Base-by-base conservation (phyloP, 768 basidiomycete genomes). In the Russula abietina region DNA sequence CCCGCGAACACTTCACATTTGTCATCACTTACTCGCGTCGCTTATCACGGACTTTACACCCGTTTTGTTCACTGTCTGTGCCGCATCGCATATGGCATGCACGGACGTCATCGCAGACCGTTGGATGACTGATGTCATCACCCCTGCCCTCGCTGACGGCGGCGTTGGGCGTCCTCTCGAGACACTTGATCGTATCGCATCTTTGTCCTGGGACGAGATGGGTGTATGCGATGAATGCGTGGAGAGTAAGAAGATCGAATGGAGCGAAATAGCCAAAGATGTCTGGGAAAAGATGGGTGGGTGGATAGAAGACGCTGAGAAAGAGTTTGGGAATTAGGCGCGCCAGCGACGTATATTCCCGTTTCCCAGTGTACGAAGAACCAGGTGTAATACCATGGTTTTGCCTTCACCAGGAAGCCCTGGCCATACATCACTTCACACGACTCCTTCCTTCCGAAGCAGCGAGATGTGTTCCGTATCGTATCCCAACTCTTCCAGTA, bases 101-200 rank as follows among this genome's bases (percentile, higher is more conserved):
- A 89, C 88, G 4, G 83, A 89, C 70, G 74, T 82, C 0, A 78
- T 91, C 59, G 89, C 88, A 1, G 86, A 86, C 55, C 77, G 74
- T 56, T 91, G 89, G 89, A 86, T 89, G 81, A 63, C 77, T 26
- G 75, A 83, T 43, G 86, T 91, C n/a, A 85, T 87, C 43, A 76
- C 82, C 55, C 85, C 85, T 12, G 87, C 87, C 0, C 76, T 91
- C 26, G 79, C 77, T 19, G 75, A 78, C 59, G 80, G 81, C 60
- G 85, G 86, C 8, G 81, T 89, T 32, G 86, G 83, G 69, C 85
- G 81, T 55, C 89, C 89, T 28, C 76, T 91, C 26, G 88, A 91
- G 75, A 86, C 85, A 30, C 76, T 91, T 30, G 80, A 86, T 69
- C 73, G 73, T 53, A 79, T 89, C 53, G 85, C 69, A 19, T 70